Evolutionary conservation across 2,329 filamentous ascomycete species (phyloP), one percentile per base, ranked within the genome.

Genomic region (Westerdykella ornata): DNA sequence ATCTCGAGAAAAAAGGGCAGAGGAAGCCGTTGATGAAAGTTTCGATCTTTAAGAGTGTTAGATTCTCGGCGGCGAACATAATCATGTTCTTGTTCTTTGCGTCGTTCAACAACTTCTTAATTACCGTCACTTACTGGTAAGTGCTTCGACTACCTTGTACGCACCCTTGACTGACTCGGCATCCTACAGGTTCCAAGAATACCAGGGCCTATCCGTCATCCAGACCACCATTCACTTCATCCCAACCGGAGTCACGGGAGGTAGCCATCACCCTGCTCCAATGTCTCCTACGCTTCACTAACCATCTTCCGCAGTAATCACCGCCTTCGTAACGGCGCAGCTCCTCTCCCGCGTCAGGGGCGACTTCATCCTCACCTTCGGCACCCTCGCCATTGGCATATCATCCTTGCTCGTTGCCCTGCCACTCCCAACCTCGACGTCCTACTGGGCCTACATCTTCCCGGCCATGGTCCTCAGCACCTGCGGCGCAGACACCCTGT

Each of bases 201-300:
- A 76, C 57, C 80, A 82, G 51, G 76, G 73, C 0, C 70, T 80
- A 1, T 72, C 71, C 0, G 69, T 80, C 0, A 67, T 85, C n/a
- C 75, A 84, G 48, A 85, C 82, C 0, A 84, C 81, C 11, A 59
- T 85, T 7, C 78, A 81, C 3, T 86, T 85, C 58, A 70, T 86
- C 7, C 82, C 82, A 0, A 82, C 77, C 0, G 82, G 82, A 8
- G 68, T 81, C 0, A 70, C 69, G 6, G 82, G 82, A 5, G 30
- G 49, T 48, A 47, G 1, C 41, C 41, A 2, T 11, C 17, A 15
- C 12, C 18, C 7, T 37, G 37, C 29, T 19, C 39, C 14, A 14
- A 13, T 14, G 13, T 19, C 13, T 3, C 14, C 18, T 29, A 17
- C 29, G n/a, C 42, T 26, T 16, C 6, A 13, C 42, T 47, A 28